Evolutionary conservation across 228 moss, liverwort and hornwort genomes (phyloP).

Genomic region (Sphagnum magellanicum): DNA sequence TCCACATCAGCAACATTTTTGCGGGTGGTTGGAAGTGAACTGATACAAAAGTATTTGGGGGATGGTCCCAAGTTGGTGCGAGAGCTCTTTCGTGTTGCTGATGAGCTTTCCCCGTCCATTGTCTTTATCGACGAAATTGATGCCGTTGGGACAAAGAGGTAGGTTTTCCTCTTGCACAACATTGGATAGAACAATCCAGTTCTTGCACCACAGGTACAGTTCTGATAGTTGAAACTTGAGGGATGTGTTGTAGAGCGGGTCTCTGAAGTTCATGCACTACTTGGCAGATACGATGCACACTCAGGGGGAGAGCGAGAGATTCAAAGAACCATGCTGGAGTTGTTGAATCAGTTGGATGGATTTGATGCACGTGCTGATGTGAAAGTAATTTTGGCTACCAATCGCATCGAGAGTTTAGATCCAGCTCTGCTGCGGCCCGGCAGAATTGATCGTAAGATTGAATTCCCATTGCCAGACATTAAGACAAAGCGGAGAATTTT

Average conservation of each 20-base stretch:
- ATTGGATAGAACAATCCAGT: not conserved
- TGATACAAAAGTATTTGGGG: constrained; percentile 96
- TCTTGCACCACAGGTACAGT: no score
- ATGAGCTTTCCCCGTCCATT: constrained; percentile 92
- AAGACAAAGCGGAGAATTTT: constrained; percentile 91
- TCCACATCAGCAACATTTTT: constrained; percentile 97
- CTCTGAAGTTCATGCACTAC: no score
- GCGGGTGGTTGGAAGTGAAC: constrained; percentile 98
- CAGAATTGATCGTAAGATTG: constrained; percentile 98
- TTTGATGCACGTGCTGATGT: constrained; percentile 93
- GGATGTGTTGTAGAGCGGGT: no score
- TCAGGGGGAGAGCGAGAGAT: constrained; percentile 98
- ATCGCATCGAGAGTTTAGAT: constrained; percentile 92
- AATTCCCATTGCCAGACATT: constrained; percentile 91
- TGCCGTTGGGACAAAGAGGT: constrained; percentile 87
- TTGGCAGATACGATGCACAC: constrained; percentile 80
- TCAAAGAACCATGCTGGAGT: constrained; percentile 97
- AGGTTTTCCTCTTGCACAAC: constrained; percentile 2
- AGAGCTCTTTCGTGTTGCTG: constrained; percentile 93
- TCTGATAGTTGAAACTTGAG: no score
- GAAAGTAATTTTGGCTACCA: constrained; percentile 96
- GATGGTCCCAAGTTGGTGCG: constrained; percentile 96
- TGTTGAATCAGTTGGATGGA: constrained; percentile 97
- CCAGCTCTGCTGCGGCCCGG: constrained; percentile 96
- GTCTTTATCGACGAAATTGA: constrained; percentile 99